Evolutionary conservation across 1,284 basidiomycete genomes (phyloP).

Genomic region (Leccinum pseudoinsigne): DNA sequence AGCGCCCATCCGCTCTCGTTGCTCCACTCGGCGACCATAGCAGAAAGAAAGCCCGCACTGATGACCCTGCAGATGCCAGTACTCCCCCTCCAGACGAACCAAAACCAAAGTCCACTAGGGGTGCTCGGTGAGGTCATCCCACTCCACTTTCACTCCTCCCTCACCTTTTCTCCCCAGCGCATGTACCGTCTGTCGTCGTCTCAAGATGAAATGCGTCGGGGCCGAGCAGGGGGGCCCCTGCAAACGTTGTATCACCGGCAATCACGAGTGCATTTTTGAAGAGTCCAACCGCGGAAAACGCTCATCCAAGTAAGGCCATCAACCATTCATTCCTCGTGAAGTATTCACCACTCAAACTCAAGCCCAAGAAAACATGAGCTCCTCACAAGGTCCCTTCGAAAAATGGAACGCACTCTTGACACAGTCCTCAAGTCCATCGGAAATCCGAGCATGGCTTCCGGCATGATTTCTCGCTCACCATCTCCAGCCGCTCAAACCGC

Average conservation of each 20-base stretch:
- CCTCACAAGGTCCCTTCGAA: conserved; percentile 82
- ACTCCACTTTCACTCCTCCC: neutral
- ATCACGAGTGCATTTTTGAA: conserved; percentile 93
- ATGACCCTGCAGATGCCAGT: conserved; percentile 46
- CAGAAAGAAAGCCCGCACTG: conserved; percentile 60
- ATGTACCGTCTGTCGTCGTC: conserved; percentile 91
- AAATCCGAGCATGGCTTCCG: conserved; percentile 75
- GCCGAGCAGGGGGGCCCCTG: conserved; percentile 93
- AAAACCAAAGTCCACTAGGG: conserved; percentile 85
- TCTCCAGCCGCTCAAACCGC: conserved; percentile 61
- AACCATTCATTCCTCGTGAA: conserved; percentile 18
- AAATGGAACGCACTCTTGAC: conserved; percentile 92
- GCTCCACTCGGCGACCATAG: conserved; percentile 41
- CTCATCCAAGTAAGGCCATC: conserved; percentile 70
- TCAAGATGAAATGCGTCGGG: conserved; percentile 99
- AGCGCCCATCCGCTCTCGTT: conserved; percentile 58
- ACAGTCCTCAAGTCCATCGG: conserved; percentile 83
- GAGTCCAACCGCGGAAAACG: conserved; percentile 93
- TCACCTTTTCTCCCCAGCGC: conserved; percentile 52
- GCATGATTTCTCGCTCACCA: conserved; percentile 79
- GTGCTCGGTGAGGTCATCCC: conserved; percentile 65
- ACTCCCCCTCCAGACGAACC: conserved; percentile 59
- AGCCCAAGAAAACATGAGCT: conserved; percentile 81
- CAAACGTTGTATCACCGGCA: conserved; percentile 78
- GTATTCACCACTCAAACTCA: conserved; percentile 34